Evolutionary conservation across 1,284 basidiomycete species (phyloP).

Genomic region (Ustilago sp.): DNA sequence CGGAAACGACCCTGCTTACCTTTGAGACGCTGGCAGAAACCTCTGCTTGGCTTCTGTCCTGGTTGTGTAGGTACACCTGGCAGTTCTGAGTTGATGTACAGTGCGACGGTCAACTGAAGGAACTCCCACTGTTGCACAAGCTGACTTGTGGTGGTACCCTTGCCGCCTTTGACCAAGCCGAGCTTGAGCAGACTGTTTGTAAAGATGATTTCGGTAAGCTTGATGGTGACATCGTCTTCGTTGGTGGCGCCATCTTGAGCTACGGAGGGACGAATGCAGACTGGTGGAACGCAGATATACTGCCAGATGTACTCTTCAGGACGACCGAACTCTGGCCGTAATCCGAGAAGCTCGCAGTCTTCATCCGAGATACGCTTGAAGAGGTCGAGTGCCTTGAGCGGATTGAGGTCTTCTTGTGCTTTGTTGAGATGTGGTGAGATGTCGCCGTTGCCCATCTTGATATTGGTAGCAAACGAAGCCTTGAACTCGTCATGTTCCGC

Average conservation of each 20-base stretch:
- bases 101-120: constrained; percentile 90
- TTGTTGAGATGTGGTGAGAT: constrained; percentile 86
- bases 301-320: constrained; percentile 99
- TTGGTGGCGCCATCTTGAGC: constrained; percentile 86
- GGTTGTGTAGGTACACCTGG: constrained; percentile 75
- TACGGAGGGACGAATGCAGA: constrained; percentile 96
- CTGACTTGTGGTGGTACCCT: constrained; percentile 66
- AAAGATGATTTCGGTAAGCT: constrained; percentile 96
- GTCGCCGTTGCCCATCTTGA: constrained; percentile 85
- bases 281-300: constrained; percentile 97
- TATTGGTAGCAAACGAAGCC: constrained; percentile 82
- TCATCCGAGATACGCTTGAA: constrained; percentile 91
- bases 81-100: constrained; percentile 98
- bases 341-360: constrained; percentile 94
- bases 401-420: constrained; percentile 94
- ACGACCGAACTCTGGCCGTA: constrained; percentile 87
- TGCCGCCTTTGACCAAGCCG: constrained; percentile 78
- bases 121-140: constrained; percentile 93
- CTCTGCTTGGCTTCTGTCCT: constrained; percentile 71
- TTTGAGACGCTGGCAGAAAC: constrained; percentile 97
- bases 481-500: constrained; percentile 91
- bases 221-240: constrained; percentile 98
- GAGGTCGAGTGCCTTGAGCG: constrained; percentile 90
- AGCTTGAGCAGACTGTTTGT: constrained; percentile 93
- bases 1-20: constrained; percentile 99